Conservation (phyloP, 1,284 basidiomycete genomes). For the Abortiporus biennis region DNA sequence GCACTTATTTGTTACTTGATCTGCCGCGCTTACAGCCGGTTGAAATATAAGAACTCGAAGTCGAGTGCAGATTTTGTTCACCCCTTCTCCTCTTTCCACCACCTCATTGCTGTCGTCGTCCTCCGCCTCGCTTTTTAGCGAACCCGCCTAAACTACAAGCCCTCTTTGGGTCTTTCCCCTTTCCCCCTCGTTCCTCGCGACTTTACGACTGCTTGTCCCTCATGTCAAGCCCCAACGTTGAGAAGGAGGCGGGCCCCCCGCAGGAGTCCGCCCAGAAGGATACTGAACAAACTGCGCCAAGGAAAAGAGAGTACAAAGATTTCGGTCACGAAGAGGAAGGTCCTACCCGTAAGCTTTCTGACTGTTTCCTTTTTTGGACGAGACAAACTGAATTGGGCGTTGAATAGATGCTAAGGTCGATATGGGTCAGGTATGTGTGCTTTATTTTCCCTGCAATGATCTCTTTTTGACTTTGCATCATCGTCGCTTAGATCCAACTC, state of each 20-base stretch:
- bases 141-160: slow-evolving; percentile 8
- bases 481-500: slow-evolving; percentile 65
- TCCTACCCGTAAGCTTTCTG: slow-evolving; percentile 58
- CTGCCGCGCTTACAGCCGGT: too few species aligned
- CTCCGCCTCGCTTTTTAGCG: slow-evolving; percentile 11
- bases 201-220: slow-evolving; percentile 1
- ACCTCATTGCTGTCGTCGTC: slow-evolving; percentile 12
- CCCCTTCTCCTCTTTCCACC: slow-evolving; percentile 12
- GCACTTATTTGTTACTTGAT: too few species aligned
- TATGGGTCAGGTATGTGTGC: slow-evolving; percentile 69
- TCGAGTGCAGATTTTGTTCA: too few species aligned
- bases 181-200: slow-evolving; percentile 4
- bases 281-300: slow-evolving; percentile 41
- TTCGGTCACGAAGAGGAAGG: slow-evolving; percentile 76
- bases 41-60: too few species aligned
- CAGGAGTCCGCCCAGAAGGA: slow-evolving; percentile 18
- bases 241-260: slow-evolving; percentile 28
- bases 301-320: slow-evolving; percentile 89
- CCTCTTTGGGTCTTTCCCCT: slow-evolving; percentile 9
- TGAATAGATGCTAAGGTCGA: slow-evolving; percentile 83
- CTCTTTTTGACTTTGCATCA: slow-evolving; percentile 5
- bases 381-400: too few species aligned
- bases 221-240: slow-evolving; percentile 24
- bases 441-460: slow-evolving; percentile 9
- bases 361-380: too few species aligned